Percentiles rank a stretch among this genome's conserved stretches.
phyloP scores from a whole-genome alignment of 2,329 filamentous ascomycete genomes.

The Xenoacremonium recifei region DNA sequence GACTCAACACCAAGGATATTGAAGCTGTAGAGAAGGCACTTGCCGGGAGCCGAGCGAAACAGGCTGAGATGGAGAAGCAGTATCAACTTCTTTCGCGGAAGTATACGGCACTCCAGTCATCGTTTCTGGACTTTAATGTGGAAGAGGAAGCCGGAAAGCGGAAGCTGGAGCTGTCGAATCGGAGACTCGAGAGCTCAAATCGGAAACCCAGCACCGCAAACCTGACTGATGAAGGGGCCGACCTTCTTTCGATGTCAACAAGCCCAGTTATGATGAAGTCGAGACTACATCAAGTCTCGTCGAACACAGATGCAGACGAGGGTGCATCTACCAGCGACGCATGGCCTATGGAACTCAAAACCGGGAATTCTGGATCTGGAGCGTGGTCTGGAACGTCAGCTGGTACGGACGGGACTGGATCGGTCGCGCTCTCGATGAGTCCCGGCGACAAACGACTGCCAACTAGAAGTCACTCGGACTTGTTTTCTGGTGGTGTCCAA shows the following conservation, averaged over 20 bases:
- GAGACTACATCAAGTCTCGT: conserved; percentile 39
- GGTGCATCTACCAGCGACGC: conserved; percentile 42
- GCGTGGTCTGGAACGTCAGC: conserved; percentile 35
- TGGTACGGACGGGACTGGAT: conserved; percentile 29
- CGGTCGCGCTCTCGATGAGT: conserved; percentile 28
- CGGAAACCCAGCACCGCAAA: no score
- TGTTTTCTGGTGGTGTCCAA: conserved; percentile 43
- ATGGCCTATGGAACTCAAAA: conserved; percentile 38
- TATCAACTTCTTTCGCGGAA: conserved; percentile 49
- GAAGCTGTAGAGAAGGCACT: not conserved
- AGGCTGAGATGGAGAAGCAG: conserved; percentile 53
- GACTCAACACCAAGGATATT: not conserved
- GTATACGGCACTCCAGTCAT: conserved; percentile 51
- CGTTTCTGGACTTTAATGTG: conserved; percentile 37
- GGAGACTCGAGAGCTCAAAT: no score
- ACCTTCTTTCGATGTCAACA: conserved; percentile 35
- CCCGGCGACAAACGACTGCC: conserved; percentile 35
- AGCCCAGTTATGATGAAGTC: conserved; percentile 38
- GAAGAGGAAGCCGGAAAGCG: not conserved
- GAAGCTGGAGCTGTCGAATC: no score
- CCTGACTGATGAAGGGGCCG: conserved; percentile 28
- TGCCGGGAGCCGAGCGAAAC: conserved; percentile 52
- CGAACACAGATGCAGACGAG: conserved; percentile 44
- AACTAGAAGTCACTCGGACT: conserved; percentile 20
- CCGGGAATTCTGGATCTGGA: conserved; percentile 24